phyloP scores from a whole-genome alignment of 345 rosid species.

The Limnanthes douglasii region DNA sequence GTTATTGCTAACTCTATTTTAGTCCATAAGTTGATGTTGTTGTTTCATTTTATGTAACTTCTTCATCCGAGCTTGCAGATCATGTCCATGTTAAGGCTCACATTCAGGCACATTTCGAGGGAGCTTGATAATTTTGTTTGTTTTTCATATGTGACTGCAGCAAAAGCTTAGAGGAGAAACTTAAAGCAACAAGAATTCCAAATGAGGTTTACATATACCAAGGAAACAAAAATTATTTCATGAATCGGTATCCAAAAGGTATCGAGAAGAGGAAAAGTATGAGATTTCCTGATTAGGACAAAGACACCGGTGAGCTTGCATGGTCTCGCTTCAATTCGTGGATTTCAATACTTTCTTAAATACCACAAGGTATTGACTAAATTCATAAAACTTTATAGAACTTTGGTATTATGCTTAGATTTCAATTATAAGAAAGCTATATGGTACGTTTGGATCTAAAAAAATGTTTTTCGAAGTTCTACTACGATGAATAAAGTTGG shows the following conservation, averaged over 20 bases:
- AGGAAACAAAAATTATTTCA: constrained; percentile 65
- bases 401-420: too few relatives aligned
- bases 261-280: constrained; percentile 62
- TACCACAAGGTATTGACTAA: too few relatives aligned
- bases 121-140: constrained; percentile 79
- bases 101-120: constrained; percentile 80
- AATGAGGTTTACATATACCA: constrained; percentile 70
- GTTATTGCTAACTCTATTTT: constrained; percentile 85
- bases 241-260: constrained; percentile 71
- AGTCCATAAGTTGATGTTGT: constrained; percentile 72
- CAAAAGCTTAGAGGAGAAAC: constrained; percentile 77
- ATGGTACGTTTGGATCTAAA: too few relatives aligned
- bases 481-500: too few relatives aligned
- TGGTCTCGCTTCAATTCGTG: constrained; percentile 85
- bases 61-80: constrained; percentile 77
- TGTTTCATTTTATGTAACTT: constrained; percentile 79
- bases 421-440: too few relatives aligned
- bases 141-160: constrained; percentile 80
- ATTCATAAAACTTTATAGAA: too few relatives aligned
- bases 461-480: too few relatives aligned
- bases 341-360: constrained; percentile 32
- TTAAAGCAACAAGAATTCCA: constrained; percentile 57
- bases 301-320: constrained; percentile 64
- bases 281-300: constrained; percentile 81
- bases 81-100: constrained; percentile 74